phyloP scores from a whole-genome alignment of 805 yeast species.

The Saturnispora besseyi region DNA sequence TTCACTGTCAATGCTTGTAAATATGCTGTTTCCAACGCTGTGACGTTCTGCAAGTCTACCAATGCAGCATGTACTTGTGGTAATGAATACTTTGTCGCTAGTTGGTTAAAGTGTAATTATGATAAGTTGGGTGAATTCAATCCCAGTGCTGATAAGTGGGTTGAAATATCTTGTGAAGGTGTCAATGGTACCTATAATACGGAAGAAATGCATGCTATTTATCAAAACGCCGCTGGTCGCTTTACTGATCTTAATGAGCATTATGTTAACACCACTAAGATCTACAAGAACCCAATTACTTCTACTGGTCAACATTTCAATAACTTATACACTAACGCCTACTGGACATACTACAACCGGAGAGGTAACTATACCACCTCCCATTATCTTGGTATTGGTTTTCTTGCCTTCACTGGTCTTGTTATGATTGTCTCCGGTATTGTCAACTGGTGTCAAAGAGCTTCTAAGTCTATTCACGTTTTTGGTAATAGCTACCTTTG shows the following conservation, averaged over 20 bases:
- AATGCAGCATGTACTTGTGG: constrained; percentile 22
- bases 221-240: constrained; percentile 32
- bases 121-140: constrained; percentile 10
- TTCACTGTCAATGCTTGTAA: constrained; percentile 17
- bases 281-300: constrained; percentile 31
- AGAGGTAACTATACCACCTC: constrained; percentile 33
- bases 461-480: constrained; percentile 32
- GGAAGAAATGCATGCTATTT: constrained; percentile 30
- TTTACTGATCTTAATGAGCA: constrained; percentile 20
- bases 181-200: constrained; percentile 24
- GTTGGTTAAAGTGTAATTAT: constrained; percentile 23
- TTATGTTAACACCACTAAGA: constrained; percentile 23
- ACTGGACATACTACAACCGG: constrained; percentile 23
- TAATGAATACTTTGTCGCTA: constrained; percentile 22
- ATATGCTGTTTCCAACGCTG: constrained; percentile 15
- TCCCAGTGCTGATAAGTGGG: constrained; percentile 15
- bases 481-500: constrained; percentile 23
- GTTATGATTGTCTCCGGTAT: constrained; percentile 35
- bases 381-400: constrained; percentile 37
- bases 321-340: constrained; percentile 21
- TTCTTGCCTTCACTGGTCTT: constrained; percentile 41
- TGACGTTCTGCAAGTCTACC: constrained; percentile 15
- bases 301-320: constrained; percentile 14
- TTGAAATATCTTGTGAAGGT: constrained; percentile 18
- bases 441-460: constrained; percentile 32